These are phyloP conservation scores for Phytophthora fragariae DNA, from an alignment of 352 stramenopile species.

Conservation along the genomic window DNA sequence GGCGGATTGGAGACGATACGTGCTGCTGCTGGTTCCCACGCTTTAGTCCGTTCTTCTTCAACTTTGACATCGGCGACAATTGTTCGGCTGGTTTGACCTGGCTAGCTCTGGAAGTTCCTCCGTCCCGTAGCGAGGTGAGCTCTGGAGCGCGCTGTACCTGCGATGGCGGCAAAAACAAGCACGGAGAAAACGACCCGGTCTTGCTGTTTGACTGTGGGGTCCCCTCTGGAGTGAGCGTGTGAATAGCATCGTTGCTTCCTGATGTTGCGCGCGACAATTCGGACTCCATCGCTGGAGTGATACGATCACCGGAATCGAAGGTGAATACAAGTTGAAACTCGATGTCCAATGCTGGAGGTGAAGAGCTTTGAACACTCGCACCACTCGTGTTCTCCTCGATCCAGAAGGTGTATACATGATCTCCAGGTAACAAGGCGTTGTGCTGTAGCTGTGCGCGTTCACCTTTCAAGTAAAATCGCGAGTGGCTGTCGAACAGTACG, in stretches of 20 bases:
- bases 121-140: slow-evolving; percentile 1
- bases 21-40: slow-evolving; percentile 23
- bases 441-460: slow-evolving; percentile 50
- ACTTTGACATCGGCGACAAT: slow-evolving; percentile 21
- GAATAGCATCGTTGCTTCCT: slow-evolving; percentile 18
- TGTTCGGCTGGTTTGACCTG: slow-evolving; percentile 8
- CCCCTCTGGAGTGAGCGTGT: slow-evolving; percentile 13
- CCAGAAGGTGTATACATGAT: slow-evolving; percentile 81
- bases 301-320: slow-evolving; percentile 39
- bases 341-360: slow-evolving; percentile 38
- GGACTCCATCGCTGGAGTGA: slow-evolving; percentile 28
- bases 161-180: slow-evolving; percentile 40
- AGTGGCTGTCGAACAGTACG: slow-evolving; percentile 74
- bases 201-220: slow-evolving; percentile 2
- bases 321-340: slow-evolving; percentile 54
- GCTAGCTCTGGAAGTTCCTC: slow-evolving; percentile 8
- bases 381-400: slow-evolving; percentile 40
- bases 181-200: slow-evolving; percentile 22
- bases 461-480: slow-evolving; percentile 66
- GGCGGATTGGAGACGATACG: slow-evolving; percentile 30
- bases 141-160: slow-evolving; percentile 20
- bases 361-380: slow-evolving; percentile 13
- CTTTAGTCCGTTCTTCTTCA: slow-evolving; percentile 10
- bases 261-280: slow-evolving; percentile 18
- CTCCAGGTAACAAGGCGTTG: slow-evolving; percentile 54